phyloP scores from a whole-genome alignment of 805 yeast genomes.

The Wickerhamomyces strasburgensis region DNA sequence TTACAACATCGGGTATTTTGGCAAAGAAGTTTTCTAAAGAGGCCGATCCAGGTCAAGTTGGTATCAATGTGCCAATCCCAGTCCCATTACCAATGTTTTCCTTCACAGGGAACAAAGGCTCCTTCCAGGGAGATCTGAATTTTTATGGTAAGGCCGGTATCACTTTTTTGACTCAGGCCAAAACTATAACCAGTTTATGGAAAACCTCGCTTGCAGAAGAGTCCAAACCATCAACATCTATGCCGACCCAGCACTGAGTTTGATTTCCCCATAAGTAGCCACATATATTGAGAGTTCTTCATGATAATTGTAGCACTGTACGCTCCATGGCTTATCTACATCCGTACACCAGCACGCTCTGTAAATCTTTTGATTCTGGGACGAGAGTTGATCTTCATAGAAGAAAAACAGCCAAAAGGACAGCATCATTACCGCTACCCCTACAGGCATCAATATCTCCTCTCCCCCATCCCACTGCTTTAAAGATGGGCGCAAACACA shows the following conservation, averaged over 20 bases:
- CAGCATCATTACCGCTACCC: too few species aligned
- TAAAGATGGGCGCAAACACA: too few species aligned
- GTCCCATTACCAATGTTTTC: conserved; percentile 81
- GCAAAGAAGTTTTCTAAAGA: conserved; percentile 66
- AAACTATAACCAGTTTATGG: conserved; percentile 72
- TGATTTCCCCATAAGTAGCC: too few species aligned
- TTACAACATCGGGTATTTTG: conserved; percentile 65
- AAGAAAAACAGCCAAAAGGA: too few species aligned
- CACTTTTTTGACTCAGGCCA: conserved; percentile 66
- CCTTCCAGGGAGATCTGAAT: conserved; percentile 74
- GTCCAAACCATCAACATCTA: conserved; percentile 52
- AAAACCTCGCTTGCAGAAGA: conserved; percentile 46
- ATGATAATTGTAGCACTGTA: too few species aligned
- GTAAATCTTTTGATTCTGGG: too few species aligned
- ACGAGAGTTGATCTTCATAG: too few species aligned
- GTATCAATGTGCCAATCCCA: conserved; percentile 74
- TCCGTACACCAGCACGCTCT: too few species aligned
- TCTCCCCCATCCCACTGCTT: too few species aligned
- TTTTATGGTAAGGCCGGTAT: conserved; percentile 77
- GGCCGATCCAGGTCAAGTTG: conserved; percentile 73
- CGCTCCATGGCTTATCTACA: too few species aligned
- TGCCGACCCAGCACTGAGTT: conserved; percentile 55
- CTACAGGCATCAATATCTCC: too few species aligned
- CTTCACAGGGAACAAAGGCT: conserved; percentile 71
- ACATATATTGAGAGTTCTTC: too few species aligned